Base-by-base conservation (phyloP, 768 basidiomycete genomes). In the Phylloporus sp. region DNA sequence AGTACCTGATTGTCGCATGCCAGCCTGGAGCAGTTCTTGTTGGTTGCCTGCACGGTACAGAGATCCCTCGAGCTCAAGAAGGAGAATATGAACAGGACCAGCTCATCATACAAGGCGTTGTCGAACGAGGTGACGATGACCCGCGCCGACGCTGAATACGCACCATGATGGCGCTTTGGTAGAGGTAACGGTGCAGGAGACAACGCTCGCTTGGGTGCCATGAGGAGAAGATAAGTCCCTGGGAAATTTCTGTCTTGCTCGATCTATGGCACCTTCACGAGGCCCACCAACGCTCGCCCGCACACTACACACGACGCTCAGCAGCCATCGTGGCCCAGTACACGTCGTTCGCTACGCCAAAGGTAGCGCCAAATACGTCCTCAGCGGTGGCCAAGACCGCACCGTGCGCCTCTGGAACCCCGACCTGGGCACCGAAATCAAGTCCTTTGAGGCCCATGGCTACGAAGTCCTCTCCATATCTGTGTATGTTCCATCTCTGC, bases 341-440 rank as follows among this genome's bases (percentile, higher is more conserved):
- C 90, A 98, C 64, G 85, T 92, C 48, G 90, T 84, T n/a, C 79
- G 88, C 27, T 98, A 95, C 65, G 88, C 95, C 40, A 88, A 90
- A 66, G 94, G 93, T 4, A 74, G 77, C 4, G 88, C 89, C 47
- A 91, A 87, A 56, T 98, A 99, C 66, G 74, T 92, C 54, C 77
- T 99, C n/a, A 86, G 91, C 2, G 97, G 95, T 9, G 94, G 94
- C 18, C 87, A 91, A 66, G 97, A 98, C 71, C 80, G 94, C 44
- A 83, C 85, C 2, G 79, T 98, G 47, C 80, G 88, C 43, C 81
- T 98, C 34, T 97, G 93, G 89, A 99, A 98, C 69, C 88, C 93
- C 5, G 75, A 73, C 47, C 70, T 81, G 28, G 97, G 95, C 22
- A 78, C 84, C n/a, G 85, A 95, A 72, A 91, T 99, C 72, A 97